Evolutionary conservation across 345 rosid species (phyloP).

Genomic region (Sonneratia caseolaris): DNA sequence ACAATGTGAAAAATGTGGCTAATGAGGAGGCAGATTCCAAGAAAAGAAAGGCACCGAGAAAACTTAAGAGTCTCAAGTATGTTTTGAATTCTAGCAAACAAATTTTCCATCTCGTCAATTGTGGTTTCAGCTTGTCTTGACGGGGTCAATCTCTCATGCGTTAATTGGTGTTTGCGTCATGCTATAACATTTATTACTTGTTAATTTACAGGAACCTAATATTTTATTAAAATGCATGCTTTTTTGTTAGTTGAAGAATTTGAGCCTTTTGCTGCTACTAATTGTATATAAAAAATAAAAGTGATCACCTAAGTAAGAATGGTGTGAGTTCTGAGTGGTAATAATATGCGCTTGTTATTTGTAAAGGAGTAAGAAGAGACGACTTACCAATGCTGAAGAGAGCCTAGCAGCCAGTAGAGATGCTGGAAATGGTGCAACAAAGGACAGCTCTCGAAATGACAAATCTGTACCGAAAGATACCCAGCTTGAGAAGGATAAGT

Average conservation of each 20-base stretch:
- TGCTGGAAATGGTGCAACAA: slow-evolving; percentile 15
- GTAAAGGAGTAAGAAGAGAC: slow-evolving; percentile 59
- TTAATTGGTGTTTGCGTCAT: not conserved
- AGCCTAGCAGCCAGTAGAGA: slow-evolving; percentile 12
- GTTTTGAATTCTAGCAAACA: slow-evolving; percentile 7
- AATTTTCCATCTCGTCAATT: not conserved
- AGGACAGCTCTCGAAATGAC: slow-evolving; percentile 14
- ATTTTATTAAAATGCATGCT: not conserved
- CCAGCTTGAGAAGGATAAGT: slow-evolving; percentile 19
- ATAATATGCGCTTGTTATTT: not conserved
- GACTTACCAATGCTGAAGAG: slow-evolving; percentile 35
- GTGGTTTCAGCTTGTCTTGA: not conserved
- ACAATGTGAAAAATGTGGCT: slow-evolving; percentile 22
- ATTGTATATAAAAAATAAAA: not conserved
- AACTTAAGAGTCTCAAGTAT: slow-evolving; percentile 55
- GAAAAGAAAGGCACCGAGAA: slow-evolving; percentile 64
- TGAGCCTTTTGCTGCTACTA: not conserved
- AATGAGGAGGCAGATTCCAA: slow-evolving; percentile 33
- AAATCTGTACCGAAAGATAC: slow-evolving; percentile 1
- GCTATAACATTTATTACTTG: not conserved
- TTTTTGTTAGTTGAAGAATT: not conserved
- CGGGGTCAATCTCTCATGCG: not conserved
- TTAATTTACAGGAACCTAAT: not conserved
- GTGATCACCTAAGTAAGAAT: not conserved
- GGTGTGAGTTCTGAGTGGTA: not conserved